phyloP scores from a whole-genome alignment of 331 rosid genomes.

The Ulmus americana region DNA sequence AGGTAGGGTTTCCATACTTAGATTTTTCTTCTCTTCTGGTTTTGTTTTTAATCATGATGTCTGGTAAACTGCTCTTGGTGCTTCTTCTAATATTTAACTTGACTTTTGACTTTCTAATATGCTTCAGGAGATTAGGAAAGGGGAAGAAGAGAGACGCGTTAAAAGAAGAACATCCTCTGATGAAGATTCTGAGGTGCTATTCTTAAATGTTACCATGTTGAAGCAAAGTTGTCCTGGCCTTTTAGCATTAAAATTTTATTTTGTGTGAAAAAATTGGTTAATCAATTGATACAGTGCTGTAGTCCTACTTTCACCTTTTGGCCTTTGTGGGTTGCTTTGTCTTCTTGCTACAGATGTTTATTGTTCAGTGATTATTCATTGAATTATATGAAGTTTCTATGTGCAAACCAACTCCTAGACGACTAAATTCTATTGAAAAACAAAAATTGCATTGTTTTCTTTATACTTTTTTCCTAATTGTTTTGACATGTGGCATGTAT shows the following conservation, averaged over 20 bases:
- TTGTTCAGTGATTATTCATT: not conserved
- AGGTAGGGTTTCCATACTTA: slow-evolving; percentile 44
- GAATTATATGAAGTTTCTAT: not conserved
- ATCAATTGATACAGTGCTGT: slow-evolving; percentile 1
- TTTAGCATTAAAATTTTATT: not conserved
- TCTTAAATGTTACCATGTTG: slow-evolving; percentile 1
- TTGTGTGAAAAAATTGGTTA: not conserved
- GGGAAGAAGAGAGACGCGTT: slow-evolving; percentile 49
- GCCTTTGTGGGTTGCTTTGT: slow-evolving; percentile 7
- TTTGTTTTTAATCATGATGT: slow-evolving; percentile 13
- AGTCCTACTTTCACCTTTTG: slow-evolving; percentile 9
- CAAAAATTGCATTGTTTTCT: slow-evolving; percentile 2
- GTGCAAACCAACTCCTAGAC: not conserved
- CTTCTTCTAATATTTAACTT: slow-evolving; percentile 26
- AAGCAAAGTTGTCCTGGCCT: not conserved
- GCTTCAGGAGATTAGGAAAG: slow-evolving; percentile 49
- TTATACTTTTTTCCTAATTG: slow-evolving; percentile 1
- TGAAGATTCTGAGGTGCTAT: slow-evolving; percentile 63
- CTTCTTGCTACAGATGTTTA: slow-evolving; percentile 5
- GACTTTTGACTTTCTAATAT: slow-evolving; percentile 34
- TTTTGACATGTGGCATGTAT: slow-evolving; percentile 11
- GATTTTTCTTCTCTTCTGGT: slow-evolving; percentile 2
- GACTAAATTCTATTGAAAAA: not conserved
- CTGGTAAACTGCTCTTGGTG: slow-evolving; percentile 21
- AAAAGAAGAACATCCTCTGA: slow-evolving; percentile 51